These are phyloP conservation scores for Cerrena zonata DNA, from an alignment of 1,284 basidiomycete genomes.

Conservation along the genomic window DNA sequence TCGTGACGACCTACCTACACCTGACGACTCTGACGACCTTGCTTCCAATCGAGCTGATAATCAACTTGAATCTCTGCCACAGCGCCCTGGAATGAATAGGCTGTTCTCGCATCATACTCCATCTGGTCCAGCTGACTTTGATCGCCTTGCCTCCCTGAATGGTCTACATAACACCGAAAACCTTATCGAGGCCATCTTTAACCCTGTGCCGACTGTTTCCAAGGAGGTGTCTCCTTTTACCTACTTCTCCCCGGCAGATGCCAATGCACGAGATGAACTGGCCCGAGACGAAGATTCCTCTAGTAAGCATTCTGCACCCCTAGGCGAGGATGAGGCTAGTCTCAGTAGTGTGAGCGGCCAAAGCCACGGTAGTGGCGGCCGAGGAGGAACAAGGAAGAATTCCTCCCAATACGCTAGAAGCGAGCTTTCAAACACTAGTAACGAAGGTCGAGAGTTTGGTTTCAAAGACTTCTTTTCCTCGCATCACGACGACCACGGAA, in stretches of 20 bases:
- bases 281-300: background rate
- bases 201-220: conserved; percentile 49
- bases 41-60: background rate
- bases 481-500: background rate
- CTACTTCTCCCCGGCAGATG: conserved; percentile 31
- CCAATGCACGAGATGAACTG: background rate
- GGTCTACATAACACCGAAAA: conserved; percentile 60
- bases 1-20: conserved; percentile 15
- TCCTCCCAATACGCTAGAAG: background rate
- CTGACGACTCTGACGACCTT: conserved; percentile 11
- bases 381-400: background rate
- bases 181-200: conserved; percentile 73
- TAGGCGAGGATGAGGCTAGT: background rate
- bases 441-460: background rate
- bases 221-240: conserved; percentile 55
- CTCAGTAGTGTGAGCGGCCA: background rate
- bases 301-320: background rate
- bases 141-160: conserved; percentile 44
- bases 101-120: conserved; percentile 2
- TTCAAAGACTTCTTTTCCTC: background rate
- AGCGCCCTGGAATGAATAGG: background rate
- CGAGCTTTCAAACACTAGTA: background rate
- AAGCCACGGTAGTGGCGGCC: background rate
- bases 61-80: background rate
- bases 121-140: conserved; percentile 35